Base-by-base conservation (phyloP, 306 rosid species). In the Gastrolobium villosum region DNA sequence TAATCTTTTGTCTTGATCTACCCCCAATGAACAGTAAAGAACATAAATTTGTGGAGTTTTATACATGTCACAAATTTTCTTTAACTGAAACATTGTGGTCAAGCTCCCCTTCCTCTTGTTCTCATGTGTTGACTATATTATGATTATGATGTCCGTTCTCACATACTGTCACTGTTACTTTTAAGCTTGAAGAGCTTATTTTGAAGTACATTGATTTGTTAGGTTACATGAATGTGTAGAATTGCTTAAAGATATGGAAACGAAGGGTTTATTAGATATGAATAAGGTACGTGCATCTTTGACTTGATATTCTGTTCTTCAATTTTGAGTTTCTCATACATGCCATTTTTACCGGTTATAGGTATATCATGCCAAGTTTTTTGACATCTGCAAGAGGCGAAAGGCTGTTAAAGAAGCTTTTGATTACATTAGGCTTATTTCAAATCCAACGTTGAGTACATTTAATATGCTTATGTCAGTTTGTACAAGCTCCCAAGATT, bases 401-500 rank as follows among this genome's bases (percentile, higher is more conserved):
- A 95, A 87, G 90, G 98, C 97, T 65, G 94, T 91, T 70, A 82
- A 73, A 73, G 97, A 92, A 86, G 99, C 99, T 83, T 95, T 92
- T 82, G 94, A 86, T 61, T 95, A 78, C 93, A 77, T 76, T 79
- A 86, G 87, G 77, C 92, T 95, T 79, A 89, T 95, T 70, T 89
- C 90, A 61, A 88, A 90, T 85, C 99, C 98, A 74, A 91, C 85
- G 0, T 67, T 88, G 91, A 95, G 99, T 85, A 91, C 99, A 67
- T 95, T 87, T 85, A 95, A 89, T 78, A 95, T 95, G 99, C 99
- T 95, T 31, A 88, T 95, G 99, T 86, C 99, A 0, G 99, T 95
- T 57, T 95, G 98, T 80, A 78, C 91, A 53, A 87, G 85, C 70
- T 87, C 98, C 75, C 96, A 89, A 82, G 88, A 93, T 81, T 79